Evolutionary conservation across 1,284 basidiomycete species (phyloP).

Genomic region (Trichosporon inkin): DNA sequence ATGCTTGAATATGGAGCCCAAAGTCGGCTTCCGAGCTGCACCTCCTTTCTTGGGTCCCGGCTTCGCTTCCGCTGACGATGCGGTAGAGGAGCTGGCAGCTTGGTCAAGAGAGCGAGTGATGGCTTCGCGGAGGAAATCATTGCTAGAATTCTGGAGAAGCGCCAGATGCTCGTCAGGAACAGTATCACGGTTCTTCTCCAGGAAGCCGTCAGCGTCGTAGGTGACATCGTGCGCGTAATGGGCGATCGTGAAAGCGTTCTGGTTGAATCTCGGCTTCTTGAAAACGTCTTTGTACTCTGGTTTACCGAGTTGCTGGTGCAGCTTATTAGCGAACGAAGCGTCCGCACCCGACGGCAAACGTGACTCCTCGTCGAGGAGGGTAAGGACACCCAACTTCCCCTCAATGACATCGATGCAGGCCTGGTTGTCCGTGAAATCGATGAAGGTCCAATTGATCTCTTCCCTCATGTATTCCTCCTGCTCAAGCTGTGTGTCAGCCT

Average conservation of each 20-base stretch:
- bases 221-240: constrained; percentile 98
- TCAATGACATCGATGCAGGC: constrained; percentile 98
- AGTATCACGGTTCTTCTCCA: constrained; percentile 98
- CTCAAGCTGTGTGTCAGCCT: constrained; percentile 60
- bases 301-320: constrained; percentile 80
- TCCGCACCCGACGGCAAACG: constrained; percentile 92
- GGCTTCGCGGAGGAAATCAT: constrained; percentile 90
- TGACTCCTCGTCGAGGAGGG: constrained; percentile 95
- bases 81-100: constrained; percentile 38
- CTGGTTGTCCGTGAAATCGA: constrained; percentile 98
- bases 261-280: constrained; percentile 98
- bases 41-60: constrained; percentile 45
- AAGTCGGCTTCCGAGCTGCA: constrained; percentile 85
- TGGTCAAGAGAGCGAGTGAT: constrained; percentile 81
- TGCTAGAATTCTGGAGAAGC: constrained; percentile 78
- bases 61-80: constrained; percentile 14
- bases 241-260: constrained; percentile 93
- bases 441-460: constrained; percentile 99
- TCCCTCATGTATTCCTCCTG: constrained; percentile 99
- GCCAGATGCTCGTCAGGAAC: constrained; percentile 97
- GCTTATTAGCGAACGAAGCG: constrained; percentile 86
- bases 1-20: constrained; percentile 97
- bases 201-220: constrained; percentile 95
- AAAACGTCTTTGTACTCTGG: constrained; percentile 83
- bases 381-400: constrained; percentile 90